Conservation (phyloP, 2,329 filamentous ascomycete genomes). For the Fusarium clavum region DNA sequence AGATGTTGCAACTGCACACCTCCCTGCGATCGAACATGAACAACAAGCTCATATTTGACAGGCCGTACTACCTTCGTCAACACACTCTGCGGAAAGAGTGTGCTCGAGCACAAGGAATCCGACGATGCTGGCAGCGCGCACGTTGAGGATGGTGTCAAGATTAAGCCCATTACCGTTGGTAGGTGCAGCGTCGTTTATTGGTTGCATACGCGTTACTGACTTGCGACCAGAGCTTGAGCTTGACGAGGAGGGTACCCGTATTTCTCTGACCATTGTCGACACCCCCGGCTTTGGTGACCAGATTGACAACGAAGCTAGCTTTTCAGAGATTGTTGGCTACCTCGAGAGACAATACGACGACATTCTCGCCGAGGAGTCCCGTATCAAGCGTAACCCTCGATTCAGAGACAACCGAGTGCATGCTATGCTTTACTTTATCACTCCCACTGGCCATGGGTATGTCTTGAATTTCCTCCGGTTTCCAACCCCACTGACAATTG, state of each 20-base stretch:
- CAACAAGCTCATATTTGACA: slow-evolving; percentile 54
- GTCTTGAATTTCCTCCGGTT: slow-evolving; percentile 40
- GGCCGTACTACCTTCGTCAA: slow-evolving; percentile 99
- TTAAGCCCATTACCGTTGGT: slow-evolving; percentile 99
- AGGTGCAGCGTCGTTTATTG: slow-evolving; percentile 42
- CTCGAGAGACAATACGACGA: slow-evolving; percentile 99
- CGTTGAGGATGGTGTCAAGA: slow-evolving; percentile 96
- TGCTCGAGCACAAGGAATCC: slow-evolving; percentile 89
- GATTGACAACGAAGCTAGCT: slow-evolving; percentile 99
- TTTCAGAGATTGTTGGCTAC: slow-evolving; percentile 97
- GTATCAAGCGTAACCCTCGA: slow-evolving; percentile 99
- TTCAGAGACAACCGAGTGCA: slow-evolving; percentile 99
- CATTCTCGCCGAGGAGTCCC: slow-evolving; percentile 98
- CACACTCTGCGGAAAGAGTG: slow-evolving; percentile 95
- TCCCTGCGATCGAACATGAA: slow-evolving; percentile 23
- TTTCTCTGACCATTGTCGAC: slow-evolving; percentile 98
- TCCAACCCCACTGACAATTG: slow-evolving; percentile 3
- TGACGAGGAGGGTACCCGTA: slow-evolving; percentile 97
- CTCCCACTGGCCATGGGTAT: slow-evolving; percentile 93
- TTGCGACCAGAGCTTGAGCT: slow-evolving; percentile 80
- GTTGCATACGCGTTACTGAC: slow-evolving; percentile 46
- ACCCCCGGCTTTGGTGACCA: slow-evolving; percentile 98
- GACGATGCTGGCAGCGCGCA: slow-evolving; percentile 91
- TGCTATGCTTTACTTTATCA: slow-evolving; percentile 99
- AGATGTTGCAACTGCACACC: slow-evolving; percentile 26